Evolutionary conservation across 371 early-diverging fungal genomes (phyloP).

Genomic region (Saksenaea vasiformis): DNA sequence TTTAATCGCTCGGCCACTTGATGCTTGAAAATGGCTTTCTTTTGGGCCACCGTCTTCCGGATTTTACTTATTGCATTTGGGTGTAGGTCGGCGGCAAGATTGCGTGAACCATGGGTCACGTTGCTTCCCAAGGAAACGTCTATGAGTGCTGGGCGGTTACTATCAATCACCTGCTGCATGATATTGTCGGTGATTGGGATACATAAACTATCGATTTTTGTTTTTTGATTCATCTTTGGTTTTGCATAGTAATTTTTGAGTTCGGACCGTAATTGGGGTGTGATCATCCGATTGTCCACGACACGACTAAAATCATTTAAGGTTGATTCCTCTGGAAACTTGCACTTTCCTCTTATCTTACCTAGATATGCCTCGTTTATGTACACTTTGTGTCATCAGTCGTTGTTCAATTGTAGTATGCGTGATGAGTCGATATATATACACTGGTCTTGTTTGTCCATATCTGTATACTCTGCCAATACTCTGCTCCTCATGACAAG

Average conservation of each 20-base stretch:
- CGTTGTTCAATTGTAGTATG: constrained; percentile 44
- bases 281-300: constrained; percentile 36
- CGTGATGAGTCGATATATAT: constrained; percentile 53
- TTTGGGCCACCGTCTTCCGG: background rate
- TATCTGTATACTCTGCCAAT: constrained; percentile 74
- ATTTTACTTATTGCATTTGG: background rate
- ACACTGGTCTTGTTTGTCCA: constrained; percentile 56
- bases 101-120: background rate
- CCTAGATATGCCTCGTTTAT: constrained; percentile 40
- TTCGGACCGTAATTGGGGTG: constrained; percentile 38
- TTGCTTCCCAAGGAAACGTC: background rate
- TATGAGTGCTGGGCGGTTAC: background rate
- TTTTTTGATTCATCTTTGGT: constrained; percentile 26
- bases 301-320: constrained; percentile 62
- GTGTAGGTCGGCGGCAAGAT: background rate
- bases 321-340: constrained; percentile 34
- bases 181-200: background rate
- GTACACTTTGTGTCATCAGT: constrained; percentile 26
- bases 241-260: constrained; percentile 47
- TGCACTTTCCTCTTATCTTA: constrained; percentile 5
- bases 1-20: background rate
- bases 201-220: background rate
- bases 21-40: background rate
- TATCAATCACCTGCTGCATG: background rate
- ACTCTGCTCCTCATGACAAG: constrained; percentile 90